Evolutionary conservation across 2,329 filamentous ascomycete species (phyloP).

Genomic region (Cryphonectria naterciae): DNA sequence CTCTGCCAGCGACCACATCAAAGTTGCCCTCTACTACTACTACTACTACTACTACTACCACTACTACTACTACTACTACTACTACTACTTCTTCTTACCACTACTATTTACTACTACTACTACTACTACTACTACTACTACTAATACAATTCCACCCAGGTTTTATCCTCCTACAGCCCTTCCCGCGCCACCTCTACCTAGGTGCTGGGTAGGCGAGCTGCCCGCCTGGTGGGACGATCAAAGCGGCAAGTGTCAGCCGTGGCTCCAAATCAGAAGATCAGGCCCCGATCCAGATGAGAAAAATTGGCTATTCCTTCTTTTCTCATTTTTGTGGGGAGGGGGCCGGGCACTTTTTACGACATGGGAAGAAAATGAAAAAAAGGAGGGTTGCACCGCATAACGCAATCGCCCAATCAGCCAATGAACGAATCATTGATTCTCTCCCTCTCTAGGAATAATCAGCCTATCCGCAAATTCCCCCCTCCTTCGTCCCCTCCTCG

Average conservation of each 20-base stretch:
- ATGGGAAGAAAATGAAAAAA: not conserved
- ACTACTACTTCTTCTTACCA: too few relatives aligned
- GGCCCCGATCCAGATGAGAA: not conserved
- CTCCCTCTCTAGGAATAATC: not conserved
- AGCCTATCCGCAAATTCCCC: not conserved
- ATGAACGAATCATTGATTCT: not conserved
- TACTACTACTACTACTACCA: not conserved
- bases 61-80: not conserved
- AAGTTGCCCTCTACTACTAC: too few relatives aligned
- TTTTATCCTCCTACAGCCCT: not conserved
- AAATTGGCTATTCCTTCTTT: not conserved
- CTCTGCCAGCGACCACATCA: too few relatives aligned
- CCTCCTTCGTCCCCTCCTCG: not conserved
- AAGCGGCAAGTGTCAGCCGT: conserved; percentile 20
- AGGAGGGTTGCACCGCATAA: conserved; percentile 4
- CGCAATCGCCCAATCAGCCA: not conserved
- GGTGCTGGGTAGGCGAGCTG: not conserved
- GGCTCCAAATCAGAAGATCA: not conserved
- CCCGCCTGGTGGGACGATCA: conserved; percentile 11
- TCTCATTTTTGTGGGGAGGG: not conserved
- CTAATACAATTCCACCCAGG: not conserved
- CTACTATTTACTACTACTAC: not conserved
- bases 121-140: not conserved
- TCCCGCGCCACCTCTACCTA: not conserved
- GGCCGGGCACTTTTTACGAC: not conserved